Evolutionary conservation across 106 monocot genomes (phyloP).

Genomic region (Phalaenopsis aphrodite): DNA sequence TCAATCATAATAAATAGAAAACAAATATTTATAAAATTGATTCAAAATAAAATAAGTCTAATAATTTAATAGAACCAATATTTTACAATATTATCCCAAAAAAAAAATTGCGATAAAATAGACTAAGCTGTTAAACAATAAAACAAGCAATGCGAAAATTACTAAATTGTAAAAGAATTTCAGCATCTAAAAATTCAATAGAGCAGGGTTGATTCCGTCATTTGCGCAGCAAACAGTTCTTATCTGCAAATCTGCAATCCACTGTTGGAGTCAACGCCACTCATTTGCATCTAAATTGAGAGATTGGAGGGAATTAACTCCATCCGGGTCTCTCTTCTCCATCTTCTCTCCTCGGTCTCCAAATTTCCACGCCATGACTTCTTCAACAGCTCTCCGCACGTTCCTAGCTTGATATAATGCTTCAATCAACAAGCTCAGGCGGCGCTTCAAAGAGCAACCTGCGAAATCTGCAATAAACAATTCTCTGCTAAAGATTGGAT

Average conservation of each 20-base stretch:
- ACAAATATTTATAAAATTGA: no score
- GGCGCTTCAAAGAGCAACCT: neutral
- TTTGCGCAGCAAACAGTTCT: no score
- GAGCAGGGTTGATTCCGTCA: no score
- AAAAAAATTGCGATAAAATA: no score
- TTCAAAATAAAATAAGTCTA: no score
- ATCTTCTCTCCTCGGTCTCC: neutral
- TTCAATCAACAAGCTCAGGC: neutral
- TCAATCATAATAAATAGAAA: no score
- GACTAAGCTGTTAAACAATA: no score
- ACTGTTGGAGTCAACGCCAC: constrained; percentile 16
- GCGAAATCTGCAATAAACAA: neutral
- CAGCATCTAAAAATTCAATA: no score
- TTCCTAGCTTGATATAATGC: neutral
- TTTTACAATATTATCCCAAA: no score
- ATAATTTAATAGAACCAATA: no score
- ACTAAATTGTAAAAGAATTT: no score
- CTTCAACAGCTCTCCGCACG: neutral
- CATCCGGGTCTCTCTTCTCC: neutral
- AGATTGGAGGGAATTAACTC: constrained; percentile 12
- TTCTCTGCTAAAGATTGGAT: neutral
- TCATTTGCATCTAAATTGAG: constrained; percentile 4
- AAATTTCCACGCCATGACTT: neutral
- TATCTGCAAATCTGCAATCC: neutral
- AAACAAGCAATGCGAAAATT: no score